Conservation (phyloP, 148 eudicot species). For the Chenopodium album region DNA sequence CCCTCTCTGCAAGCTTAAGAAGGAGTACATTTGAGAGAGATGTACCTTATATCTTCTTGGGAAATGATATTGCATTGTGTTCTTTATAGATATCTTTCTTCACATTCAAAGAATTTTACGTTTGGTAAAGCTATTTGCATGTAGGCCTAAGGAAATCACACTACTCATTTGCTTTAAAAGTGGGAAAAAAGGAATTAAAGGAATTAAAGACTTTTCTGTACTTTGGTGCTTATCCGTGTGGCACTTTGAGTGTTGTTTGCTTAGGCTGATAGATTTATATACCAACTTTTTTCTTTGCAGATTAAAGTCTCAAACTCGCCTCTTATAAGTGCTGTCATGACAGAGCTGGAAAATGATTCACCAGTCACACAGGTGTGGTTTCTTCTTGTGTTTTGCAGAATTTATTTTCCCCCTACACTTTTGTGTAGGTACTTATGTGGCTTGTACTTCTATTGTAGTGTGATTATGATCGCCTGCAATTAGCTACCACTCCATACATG, state of each 20-base stretch:
- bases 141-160: background rate
- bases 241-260: background rate
- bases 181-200: background rate
- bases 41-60: background rate
- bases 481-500: constrained; percentile 71
- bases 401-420: constrained; percentile 1
- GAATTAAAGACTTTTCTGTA: background rate
- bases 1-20: background rate
- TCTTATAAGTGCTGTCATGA: constrained; percentile 94
- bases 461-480: constrained; percentile 79
- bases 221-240: background rate
- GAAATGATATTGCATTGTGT: background rate
- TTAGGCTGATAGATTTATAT: constrained; percentile 7
- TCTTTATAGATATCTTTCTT: background rate
- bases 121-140: no score
- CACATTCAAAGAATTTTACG: background rate
- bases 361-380: constrained; percentile 79
- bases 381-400: background rate
- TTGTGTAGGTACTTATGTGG: background rate
- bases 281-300: constrained; percentile 36
- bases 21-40: background rate
- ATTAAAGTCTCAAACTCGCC: constrained; percentile 96
- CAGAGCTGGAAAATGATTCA: constrained; percentile 80
- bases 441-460: constrained; percentile 42
- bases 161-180: background rate